Evolutionary conservation across 1,139 yeast genomes (phyloP), one percentile per base, ranked within the genome.

Genomic region (Kazachstania sp.): DNA sequence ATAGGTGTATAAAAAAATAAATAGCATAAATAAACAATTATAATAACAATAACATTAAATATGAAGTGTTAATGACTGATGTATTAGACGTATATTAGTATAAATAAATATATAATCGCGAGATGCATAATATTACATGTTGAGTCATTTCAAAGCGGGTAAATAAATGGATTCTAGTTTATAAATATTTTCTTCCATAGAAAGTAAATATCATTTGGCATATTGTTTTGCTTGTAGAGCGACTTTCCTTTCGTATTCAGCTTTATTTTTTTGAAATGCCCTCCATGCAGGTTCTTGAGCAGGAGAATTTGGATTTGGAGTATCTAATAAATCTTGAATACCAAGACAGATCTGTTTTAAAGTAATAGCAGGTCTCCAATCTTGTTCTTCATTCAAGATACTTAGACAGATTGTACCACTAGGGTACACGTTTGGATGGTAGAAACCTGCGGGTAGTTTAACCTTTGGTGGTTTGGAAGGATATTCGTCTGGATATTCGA

Each of bases 261-360:
- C 71, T 59, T 75, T 75, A 63, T 86, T 86, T 60, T 79, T 81
- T 20, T 79, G 75, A 59, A 79, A 92, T 1, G 95, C 86, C 61
- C 83, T 80, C 83, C 90, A 94, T 2, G 98, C 97, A 2, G 95
- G 95, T 55, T 87, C 95, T 67, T 92, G 99, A 0, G 98, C 98
- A 1, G 99, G 99, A 0, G 97, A 87, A 51, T 84, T 82, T 30
- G 95, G 94, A 63, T 94, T 94, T 32, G 99, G 98, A 30, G 81
- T 76, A 60, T 85, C 87, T 54, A 94, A 73, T 49, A 94, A 73
- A 64, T 90, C 97, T 66, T 94, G 99, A 46, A 94, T 82, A 9
- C 98, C 99, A 54, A 88, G 71, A 3, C 86, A 81, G 50, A 94
- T 83, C 64, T 92, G 96, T 63, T 87, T 88, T 58, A 94, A 70